These are phyloP conservation scores for Thecaphora thlaspeos DNA, from an alignment of 1,284 basidiomycete species.

Conservation along the genomic window DNA sequence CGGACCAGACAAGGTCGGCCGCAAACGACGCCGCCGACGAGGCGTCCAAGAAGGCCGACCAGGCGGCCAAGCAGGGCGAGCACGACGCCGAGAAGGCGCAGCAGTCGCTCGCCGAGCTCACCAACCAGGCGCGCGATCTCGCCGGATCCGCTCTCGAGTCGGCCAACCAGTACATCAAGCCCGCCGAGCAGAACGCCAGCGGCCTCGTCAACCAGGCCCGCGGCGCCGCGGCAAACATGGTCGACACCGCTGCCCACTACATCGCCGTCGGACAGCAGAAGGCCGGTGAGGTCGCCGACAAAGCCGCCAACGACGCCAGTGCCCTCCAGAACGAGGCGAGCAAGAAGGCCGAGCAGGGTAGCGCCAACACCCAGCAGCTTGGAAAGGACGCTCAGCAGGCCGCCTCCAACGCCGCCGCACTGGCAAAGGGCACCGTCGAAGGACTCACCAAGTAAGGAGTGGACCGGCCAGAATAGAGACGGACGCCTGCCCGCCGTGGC, in stretches of 20 bases:
- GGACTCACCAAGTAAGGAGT: constrained; percentile 21
- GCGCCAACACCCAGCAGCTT: constrained; percentile 20
- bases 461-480: no score
- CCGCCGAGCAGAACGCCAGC: constrained; percentile 20
- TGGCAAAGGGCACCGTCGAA: constrained; percentile 31
- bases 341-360: constrained; percentile 11
- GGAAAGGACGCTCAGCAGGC: constrained; percentile 24
- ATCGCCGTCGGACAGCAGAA: constrained; percentile 31
- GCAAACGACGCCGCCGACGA: constrained; percentile 33
- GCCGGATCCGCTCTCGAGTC: constrained; percentile 38
- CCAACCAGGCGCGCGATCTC: constrained; percentile 41
- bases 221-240: constrained; percentile 22
- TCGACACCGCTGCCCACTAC: constrained; percentile 29
- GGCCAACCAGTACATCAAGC: constrained; percentile 47
- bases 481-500: no score
- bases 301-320: constrained; percentile 25
- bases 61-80: constrained; percentile 33
- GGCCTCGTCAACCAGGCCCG: constrained; percentile 35
- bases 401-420: constrained; percentile 30
- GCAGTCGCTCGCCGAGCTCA: constrained; percentile 30
- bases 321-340: constrained; percentile 9
- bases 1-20: constrained; percentile 32
- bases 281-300: constrained; percentile 28
- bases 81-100: constrained; percentile 35
- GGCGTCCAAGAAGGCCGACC: constrained; percentile 22